Conservation (phyloP, 306 rosid species). For the Hippophae rhamnoides region DNA sequence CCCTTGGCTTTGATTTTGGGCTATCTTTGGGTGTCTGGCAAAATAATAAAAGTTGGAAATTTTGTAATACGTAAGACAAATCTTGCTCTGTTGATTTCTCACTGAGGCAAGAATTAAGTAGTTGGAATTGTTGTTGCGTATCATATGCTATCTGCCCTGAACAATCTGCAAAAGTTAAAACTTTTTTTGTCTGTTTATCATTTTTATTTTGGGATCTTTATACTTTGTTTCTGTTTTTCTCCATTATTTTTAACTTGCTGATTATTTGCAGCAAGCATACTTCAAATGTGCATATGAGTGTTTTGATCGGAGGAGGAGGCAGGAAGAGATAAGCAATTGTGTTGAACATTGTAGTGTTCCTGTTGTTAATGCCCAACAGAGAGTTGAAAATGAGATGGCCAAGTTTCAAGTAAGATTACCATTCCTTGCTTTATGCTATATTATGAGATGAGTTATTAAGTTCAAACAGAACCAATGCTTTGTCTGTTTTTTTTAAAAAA, state of each 20-base stretch:
- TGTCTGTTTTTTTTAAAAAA: not conserved
- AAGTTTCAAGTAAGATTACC: conserved; percentile 57
- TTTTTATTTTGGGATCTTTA: too few species aligned
- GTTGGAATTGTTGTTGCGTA: too few species aligned
- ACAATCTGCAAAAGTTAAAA: too few species aligned
- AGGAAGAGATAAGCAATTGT: conserved; percentile 64
- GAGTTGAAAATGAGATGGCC: conserved; percentile 81
- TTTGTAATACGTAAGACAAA: too few species aligned
- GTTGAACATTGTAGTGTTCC: conserved; percentile 75
- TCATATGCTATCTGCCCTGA: too few species aligned
- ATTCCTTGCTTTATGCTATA: not conserved
- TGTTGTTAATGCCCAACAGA: conserved; percentile 64
- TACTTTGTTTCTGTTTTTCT: not conserved
- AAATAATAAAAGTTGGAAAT: too few species aligned
- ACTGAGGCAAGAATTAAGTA: too few species aligned
- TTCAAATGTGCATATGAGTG: conserved; percentile 88
- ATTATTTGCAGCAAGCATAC: conserved; percentile 66
- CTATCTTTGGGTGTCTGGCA: too few species aligned
- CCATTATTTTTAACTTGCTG: conserved; percentile 6
- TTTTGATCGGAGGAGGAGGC: conserved; percentile 71
- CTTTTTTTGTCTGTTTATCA: too few species aligned
- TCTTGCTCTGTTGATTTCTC: too few species aligned
- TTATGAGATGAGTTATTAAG: not conserved
- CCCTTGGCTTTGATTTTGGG: too few species aligned
- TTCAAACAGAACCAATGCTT: not conserved